These are phyloP conservation scores for Aspergillus spinulosporus DNA, from an alignment of 2,329 filamentous ascomycete species.

Conservation along the genomic window DNA sequence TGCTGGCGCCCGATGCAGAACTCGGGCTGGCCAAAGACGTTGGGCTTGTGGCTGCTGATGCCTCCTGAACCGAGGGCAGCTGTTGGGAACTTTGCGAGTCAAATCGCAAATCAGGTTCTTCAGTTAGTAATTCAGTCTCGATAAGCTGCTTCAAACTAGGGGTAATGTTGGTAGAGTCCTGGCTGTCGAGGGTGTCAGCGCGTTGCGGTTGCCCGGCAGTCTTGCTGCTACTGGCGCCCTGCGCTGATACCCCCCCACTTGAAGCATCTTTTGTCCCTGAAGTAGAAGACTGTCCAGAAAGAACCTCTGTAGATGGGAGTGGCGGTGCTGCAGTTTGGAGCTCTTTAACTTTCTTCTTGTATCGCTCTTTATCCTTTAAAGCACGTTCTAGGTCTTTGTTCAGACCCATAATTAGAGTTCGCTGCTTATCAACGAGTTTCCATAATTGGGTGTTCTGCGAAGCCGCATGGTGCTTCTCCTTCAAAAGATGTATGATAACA, in stretches of 20 bases:
- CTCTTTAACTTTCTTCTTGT: slow-evolving; percentile 87
- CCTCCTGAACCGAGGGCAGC: slow-evolving; percentile 19
- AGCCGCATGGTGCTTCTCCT: slow-evolving; percentile 84
- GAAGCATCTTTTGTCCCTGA: slow-evolving; percentile 5
- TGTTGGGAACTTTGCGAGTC: slow-evolving; percentile 16
- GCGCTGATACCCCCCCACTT: neutral
- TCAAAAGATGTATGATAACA: slow-evolving; percentile 82
- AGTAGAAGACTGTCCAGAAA: slow-evolving; percentile 15
- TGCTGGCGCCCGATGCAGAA: slow-evolving; percentile 22
- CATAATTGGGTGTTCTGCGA: slow-evolving; percentile 92
- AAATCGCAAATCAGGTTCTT: slow-evolving; percentile 9
- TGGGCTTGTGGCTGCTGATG: slow-evolving; percentile 19
- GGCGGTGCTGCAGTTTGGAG: slow-evolving; percentile 52
- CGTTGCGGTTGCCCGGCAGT: neutral
- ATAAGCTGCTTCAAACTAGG: slow-evolving; percentile 13
- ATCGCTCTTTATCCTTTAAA: slow-evolving; percentile 91
- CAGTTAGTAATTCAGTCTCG: slow-evolving; percentile 6
- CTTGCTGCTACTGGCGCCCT: neutral
- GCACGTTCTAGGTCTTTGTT: slow-evolving; percentile 93
- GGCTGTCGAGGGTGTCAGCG: neutral
- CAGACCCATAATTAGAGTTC: slow-evolving; percentile 86
- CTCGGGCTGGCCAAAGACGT: slow-evolving; percentile 25
- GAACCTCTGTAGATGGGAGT: slow-evolving; percentile 27
- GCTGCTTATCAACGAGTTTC: slow-evolving; percentile 94
- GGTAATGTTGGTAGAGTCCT: slow-evolving; percentile 3